phyloP scores from a whole-genome alignment of 441 rosid genomes.

The Isatis lusitanica region DNA sequence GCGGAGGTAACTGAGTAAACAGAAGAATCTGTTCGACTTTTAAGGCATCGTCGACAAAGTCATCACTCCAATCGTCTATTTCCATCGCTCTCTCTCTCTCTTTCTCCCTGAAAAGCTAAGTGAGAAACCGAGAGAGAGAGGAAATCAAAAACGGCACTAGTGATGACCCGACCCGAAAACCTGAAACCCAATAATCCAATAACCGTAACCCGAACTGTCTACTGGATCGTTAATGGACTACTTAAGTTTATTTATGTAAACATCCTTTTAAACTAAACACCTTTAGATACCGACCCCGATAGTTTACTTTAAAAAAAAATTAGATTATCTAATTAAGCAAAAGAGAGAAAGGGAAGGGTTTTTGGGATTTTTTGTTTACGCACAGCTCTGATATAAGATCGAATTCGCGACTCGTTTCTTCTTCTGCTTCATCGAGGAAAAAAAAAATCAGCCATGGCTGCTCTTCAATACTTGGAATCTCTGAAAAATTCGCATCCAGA shows the following conservation, averaged over 20 bases:
- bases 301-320: not conserved
- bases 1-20: conserved; percentile 31
- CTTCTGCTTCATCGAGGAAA: conserved; percentile 12
- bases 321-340: not conserved
- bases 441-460: conserved; percentile 56
- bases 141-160: not conserved
- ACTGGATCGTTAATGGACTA: not conserved
- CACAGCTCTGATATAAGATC: conserved; percentile 1
- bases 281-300: not conserved
- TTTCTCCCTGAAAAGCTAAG: not conserved
- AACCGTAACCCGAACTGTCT: not conserved
- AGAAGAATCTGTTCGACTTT: conserved; percentile 48
- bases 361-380: conserved; percentile 9
- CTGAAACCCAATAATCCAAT: not conserved
- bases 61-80: conserved; percentile 49
- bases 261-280: not conserved
- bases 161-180: conserved; percentile 3
- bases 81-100: conserved; percentile 14
- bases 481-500: conserved; percentile 66
- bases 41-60: conserved; percentile 47
- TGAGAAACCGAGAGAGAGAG: not conserved
- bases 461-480: conserved; percentile 75
- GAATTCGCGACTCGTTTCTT: not conserved
- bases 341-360: conserved; percentile 3
- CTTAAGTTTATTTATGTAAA: not conserved